Evolutionary conservation across 352 stramenopile species (phyloP).

Genomic region (Phytophthora rubi): DNA sequence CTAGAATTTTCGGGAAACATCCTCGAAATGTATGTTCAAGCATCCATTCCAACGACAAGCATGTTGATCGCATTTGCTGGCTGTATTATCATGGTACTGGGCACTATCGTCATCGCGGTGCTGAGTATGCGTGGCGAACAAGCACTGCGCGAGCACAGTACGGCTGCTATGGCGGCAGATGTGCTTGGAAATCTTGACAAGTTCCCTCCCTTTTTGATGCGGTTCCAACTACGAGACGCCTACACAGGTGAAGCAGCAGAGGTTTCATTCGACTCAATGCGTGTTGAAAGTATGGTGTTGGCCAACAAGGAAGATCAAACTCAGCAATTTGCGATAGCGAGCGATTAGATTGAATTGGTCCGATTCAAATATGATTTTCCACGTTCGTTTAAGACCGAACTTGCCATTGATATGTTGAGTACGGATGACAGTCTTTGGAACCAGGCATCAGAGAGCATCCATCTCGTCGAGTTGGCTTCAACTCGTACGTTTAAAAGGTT

Average conservation of each 20-base stretch:
- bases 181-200: conserved; percentile 17
- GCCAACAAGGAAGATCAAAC: not conserved
- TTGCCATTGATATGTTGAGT: not conserved
- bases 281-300: conserved; percentile 13
- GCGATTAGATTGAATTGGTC: not conserved
- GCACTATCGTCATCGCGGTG: conserved; percentile 2
- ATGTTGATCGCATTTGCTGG: conserved; percentile 2
- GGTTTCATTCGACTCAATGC: conserved; percentile 8
- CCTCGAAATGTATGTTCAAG: conserved; percentile 19
- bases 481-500: not conserved
- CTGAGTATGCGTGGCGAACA: not conserved
- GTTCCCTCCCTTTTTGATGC: conserved; percentile 20
- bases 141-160: not conserved
- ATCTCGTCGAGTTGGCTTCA: not conserved
- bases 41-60: conserved; percentile 18
- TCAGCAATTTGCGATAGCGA: conserved; percentile 10
- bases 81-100: conserved; percentile 8
- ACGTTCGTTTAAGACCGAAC: not conserved
- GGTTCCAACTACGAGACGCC: conserved; percentile 8
- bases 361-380: not conserved
- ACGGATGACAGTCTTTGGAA: not conserved
- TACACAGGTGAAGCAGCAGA: not conserved
- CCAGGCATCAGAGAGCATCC: not conserved
- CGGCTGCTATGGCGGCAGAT: conserved; percentile 5
- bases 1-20: conserved; percentile 16